Evolutionary conservation across 2,329 filamentous ascomycete species (phyloP).

Genomic region (Thielaviopsis ethacetica): DNA sequence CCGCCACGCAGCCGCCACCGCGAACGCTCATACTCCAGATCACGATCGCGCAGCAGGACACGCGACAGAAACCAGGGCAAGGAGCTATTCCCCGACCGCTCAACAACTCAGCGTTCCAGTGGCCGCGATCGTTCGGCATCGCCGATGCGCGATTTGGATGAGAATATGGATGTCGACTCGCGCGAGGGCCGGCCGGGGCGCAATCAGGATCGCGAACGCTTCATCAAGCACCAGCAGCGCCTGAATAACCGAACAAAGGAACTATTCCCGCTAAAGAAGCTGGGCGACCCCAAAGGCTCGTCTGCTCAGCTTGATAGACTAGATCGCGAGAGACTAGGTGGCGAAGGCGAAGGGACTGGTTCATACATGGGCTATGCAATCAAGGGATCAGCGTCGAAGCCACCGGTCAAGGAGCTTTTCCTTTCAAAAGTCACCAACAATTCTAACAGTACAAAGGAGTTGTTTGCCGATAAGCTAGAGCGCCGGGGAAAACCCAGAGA

Average conservation of each 20-base stretch:
- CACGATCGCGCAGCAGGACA: constrained; percentile 9
- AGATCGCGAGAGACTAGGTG: not conserved
- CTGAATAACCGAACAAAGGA: constrained; percentile 21
- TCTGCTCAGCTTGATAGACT: constrained; percentile 4
- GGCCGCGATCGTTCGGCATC: constrained; percentile 35
- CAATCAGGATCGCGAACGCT: constrained; percentile 21
- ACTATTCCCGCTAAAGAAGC: constrained; percentile 22
- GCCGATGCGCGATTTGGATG: constrained; percentile 26
- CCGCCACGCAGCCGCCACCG: constrained; percentile 21
- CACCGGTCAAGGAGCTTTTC: constrained; percentile 11
- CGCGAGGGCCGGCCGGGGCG: constrained; percentile 15
- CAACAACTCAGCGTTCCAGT: constrained; percentile 14
- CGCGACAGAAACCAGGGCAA: constrained; percentile 28
- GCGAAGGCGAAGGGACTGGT: not conserved
- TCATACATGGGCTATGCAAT: constrained; percentile 5
- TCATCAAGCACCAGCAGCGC: constrained; percentile 20
- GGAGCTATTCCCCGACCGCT: constrained; percentile 44
- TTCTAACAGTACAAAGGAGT: constrained; percentile 50
- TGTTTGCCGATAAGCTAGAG: constrained; percentile 46
- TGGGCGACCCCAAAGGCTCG: constrained; percentile 14
- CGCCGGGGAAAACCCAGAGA: constrained; percentile 43
- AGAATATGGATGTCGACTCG: not conserved
- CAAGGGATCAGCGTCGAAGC: constrained; percentile 3
- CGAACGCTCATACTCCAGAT: constrained; percentile 17
- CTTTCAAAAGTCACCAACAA: constrained; percentile 23